Percentiles rank a stretch among this genome's conserved stretches.
These are phyloP conservation scores for Cordyceps farinosa DNA, from an alignment of 2,329 filamentous ascomycete genomes.

Conservation along the genomic window DNA sequence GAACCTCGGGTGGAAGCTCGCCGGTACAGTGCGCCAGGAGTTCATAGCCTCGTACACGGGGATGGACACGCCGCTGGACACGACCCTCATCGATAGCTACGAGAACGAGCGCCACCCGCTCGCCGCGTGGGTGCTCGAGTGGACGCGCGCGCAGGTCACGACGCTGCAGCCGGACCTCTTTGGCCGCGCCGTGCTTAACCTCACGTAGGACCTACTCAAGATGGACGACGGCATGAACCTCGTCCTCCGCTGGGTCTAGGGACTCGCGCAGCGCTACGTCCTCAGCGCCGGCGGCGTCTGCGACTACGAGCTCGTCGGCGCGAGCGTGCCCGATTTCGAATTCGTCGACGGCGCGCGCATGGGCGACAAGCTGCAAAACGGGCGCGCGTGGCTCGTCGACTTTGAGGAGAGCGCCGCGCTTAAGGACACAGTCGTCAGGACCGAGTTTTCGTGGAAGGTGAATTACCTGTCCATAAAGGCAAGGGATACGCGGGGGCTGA, in stretches of 20 bases:
- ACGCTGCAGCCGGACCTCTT: slow-evolving; percentile 28
- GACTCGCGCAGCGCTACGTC: slow-evolving; percentile 32
- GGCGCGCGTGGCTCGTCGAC: slow-evolving; percentile 28
- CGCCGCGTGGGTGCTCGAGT: slow-evolving; percentile 35
- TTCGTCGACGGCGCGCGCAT: slow-evolving; percentile 28
- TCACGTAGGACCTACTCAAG: slow-evolving; percentile 27
- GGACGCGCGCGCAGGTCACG: slow-evolving; percentile 36
- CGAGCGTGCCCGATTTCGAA: slow-evolving; percentile 35
- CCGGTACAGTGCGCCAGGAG: slow-evolving; percentile 29
- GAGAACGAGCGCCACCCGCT: slow-evolving; percentile 44
- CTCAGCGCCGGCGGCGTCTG: slow-evolving; percentile 21
- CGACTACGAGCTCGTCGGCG: slow-evolving; percentile 31
- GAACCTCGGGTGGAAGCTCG: slow-evolving; percentile 50
- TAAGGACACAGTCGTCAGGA: slow-evolving; percentile 13
- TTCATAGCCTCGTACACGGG: neutral
- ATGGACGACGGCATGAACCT: slow-evolving; percentile 30
- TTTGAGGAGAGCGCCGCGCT: slow-evolving; percentile 22
- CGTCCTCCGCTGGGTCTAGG: slow-evolving; percentile 33
- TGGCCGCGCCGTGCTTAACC: slow-evolving; percentile 24
- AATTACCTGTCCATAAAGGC: slow-evolving; percentile 23
- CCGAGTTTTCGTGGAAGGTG: slow-evolving; percentile 19
- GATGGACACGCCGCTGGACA: neutral
- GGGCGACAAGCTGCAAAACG: slow-evolving; percentile 29
- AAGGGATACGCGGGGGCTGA: slow-evolving; percentile 25
- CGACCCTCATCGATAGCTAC: slow-evolving; percentile 43